Evolutionary conservation across 495 filamentous ascomycete species (phyloP).

Genomic region (Chaetomium fimeti): DNA sequence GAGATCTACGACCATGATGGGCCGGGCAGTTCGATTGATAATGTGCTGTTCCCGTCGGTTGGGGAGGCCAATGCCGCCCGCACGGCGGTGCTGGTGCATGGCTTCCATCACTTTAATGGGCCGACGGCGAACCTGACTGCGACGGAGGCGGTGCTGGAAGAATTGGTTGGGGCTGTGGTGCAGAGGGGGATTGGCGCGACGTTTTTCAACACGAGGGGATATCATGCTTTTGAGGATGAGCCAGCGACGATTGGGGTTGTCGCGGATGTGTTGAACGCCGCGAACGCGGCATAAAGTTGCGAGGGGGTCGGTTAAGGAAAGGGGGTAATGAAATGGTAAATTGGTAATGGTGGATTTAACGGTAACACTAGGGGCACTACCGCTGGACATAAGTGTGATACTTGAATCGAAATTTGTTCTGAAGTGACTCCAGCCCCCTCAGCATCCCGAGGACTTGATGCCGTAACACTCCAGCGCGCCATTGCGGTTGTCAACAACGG

Average conservation of each 20-base stretch:
- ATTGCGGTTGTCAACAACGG: constrained; percentile 30
- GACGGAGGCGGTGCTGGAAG: not conserved
- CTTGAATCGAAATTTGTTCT: not conserved
- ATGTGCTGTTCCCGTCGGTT: constrained; percentile 6
- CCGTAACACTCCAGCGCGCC: constrained; percentile 28
- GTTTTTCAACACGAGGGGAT: constrained; percentile 23
- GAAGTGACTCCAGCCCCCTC: not conserved
- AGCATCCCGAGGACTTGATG: constrained; percentile 23
- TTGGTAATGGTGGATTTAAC: not conserved
- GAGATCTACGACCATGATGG: constrained; percentile 20
- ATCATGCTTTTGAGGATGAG: constrained; percentile 15
- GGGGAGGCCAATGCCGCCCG: not conserved
- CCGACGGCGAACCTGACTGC: constrained; percentile 11
- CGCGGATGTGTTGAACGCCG: constrained; percentile 3
- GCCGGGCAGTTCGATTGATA: constrained; percentile 17
- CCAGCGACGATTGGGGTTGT: constrained; percentile 19
- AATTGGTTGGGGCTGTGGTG: constrained; percentile 16
- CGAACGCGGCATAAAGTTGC: not conserved
- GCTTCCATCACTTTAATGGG: constrained; percentile 20
- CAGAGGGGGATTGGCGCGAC: constrained; percentile 15
- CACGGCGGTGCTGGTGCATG: constrained; percentile 20
- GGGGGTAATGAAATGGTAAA: not conserved
- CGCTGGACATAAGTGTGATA: not conserved
- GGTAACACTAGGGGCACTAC: not conserved
- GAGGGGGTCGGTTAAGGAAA: not conserved